Evolutionary conservation across 2,329 filamentous ascomycete species (phyloP).

Genomic region (Aspergillus quadrilineatus): DNA sequence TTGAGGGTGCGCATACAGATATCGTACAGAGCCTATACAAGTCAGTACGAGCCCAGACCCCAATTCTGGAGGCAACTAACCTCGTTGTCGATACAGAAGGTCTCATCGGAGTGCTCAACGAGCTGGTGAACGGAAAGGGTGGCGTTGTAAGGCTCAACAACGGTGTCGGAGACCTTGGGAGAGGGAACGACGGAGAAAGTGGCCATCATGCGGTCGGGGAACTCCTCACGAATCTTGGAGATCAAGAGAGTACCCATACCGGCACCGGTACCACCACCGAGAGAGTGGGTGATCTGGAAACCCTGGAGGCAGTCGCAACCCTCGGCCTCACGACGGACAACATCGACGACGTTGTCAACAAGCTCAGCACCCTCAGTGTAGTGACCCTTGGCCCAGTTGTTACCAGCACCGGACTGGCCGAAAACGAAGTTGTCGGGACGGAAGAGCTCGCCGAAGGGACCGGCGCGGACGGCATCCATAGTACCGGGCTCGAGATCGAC

Average conservation of each 20-base stretch:
- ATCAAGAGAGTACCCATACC: slow-evolving; percentile 99
- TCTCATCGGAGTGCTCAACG: slow-evolving; percentile 99
- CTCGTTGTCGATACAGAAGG: slow-evolving; percentile 99
- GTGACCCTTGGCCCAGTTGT: slow-evolving; percentile 99
- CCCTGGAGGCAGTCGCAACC: slow-evolving; percentile 99
- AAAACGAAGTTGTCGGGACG: slow-evolving; percentile 99
- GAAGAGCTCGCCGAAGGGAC: slow-evolving; percentile 98
- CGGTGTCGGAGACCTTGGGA: slow-evolving; percentile 98
- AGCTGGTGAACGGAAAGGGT: slow-evolving; percentile 98
- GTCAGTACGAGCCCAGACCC: slow-evolving; percentile 3
- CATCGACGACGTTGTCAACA: slow-evolving; percentile 96
- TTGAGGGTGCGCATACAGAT: slow-evolving; percentile 99
- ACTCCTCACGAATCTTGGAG: slow-evolving; percentile 99
- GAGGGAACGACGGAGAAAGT: slow-evolving; percentile 99
- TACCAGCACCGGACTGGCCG: slow-evolving; percentile 98
- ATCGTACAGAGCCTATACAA: slow-evolving; percentile 79
- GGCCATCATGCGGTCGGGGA: slow-evolving; percentile 99
- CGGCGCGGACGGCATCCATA: slow-evolving; percentile 98
- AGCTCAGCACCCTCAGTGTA: slow-evolving; percentile 99
- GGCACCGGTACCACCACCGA: slow-evolving; percentile 99
- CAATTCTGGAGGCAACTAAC: slow-evolving; percentile 35
- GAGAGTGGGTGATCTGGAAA: slow-evolving; percentile 99
- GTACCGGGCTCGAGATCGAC: slow-evolving; percentile 99
- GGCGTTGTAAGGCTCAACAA: slow-evolving; percentile 99
- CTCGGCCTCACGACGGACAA: slow-evolving; percentile 97